Conservation (phyloP, 176 grass and related monocot genomes). For the Elymus sibiricus region DNA sequence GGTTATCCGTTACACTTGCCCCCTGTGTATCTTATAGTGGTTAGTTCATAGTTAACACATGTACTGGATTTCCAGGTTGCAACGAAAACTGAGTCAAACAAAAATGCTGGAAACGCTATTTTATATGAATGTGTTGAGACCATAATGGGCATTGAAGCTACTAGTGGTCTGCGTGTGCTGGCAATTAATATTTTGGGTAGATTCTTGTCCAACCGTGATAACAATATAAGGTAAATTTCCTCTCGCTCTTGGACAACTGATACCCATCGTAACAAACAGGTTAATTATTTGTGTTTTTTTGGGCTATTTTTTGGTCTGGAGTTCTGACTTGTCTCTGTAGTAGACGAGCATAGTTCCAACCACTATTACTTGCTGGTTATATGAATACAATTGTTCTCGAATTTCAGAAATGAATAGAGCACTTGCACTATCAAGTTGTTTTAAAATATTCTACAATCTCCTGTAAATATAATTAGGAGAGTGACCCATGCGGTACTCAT, state of each 20-base stretch:
- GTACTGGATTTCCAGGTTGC: conserved; percentile 72
- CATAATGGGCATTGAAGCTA: conserved; percentile 98
- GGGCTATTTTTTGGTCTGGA: background rate
- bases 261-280: background rate
- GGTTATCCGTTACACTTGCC: background rate
- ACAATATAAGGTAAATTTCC: conserved; percentile 86
- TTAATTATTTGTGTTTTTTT: background rate
- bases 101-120: conserved; percentile 97
- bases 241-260: conserved; percentile 5
- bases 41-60: conserved; percentile 10
- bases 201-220: conserved; percentile 98
- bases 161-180: conserved; percentile 85
- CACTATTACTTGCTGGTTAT: background rate
- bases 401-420: background rate
- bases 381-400: background rate
- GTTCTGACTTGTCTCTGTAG: conserved; percentile 1
- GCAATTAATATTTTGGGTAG: conserved; percentile 98
- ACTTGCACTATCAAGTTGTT: conserved; percentile 1
- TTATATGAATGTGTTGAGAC: conserved; percentile 99
- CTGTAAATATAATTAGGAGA: conserved; percentile 1
- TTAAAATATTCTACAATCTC: conserved; percentile 12
- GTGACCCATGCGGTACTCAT: background rate
- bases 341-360: background rate
- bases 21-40: conserved; percentile 10
- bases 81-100: conserved; percentile 94